A percentile compares a stretch with the other conserved stretches of the same genome.
These are phyloP conservation scores for Backusella sp. DNA, from an alignment of 192 early-diverging fungal species.

Conservation along the genomic window DNA sequence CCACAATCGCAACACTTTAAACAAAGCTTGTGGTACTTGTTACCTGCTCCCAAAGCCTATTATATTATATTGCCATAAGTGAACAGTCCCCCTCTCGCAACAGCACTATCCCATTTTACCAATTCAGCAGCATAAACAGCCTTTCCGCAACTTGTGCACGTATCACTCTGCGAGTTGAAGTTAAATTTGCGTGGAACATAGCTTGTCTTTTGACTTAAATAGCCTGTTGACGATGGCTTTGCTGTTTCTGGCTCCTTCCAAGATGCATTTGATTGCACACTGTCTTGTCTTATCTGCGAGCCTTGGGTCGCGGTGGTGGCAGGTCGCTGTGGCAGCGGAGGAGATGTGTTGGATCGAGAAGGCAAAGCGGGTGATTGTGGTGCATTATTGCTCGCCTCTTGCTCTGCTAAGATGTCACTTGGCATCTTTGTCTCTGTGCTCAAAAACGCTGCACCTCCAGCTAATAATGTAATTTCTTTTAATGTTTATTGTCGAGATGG, in stretches of 20 bases:
- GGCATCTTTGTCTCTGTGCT: slow-evolving; percentile 29
- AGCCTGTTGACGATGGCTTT: not conserved
- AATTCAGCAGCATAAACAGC: slow-evolving; percentile 60
- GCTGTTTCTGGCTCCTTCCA: not conserved
- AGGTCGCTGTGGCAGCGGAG: not conserved
- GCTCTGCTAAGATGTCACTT: slow-evolving; percentile 17
- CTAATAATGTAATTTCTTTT: slow-evolving; percentile 5
- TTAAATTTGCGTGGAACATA: slow-evolving; percentile 38
- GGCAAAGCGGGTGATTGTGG: not conserved
- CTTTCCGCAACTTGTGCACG: slow-evolving; percentile 55
- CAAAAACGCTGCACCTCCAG: slow-evolving; percentile 33
- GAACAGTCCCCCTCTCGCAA: no score
- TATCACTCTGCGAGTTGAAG: slow-evolving; percentile 37
- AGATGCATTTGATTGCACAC: not conserved
- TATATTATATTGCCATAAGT: no score
- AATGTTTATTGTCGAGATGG: not conserved
- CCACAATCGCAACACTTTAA: slow-evolving; percentile 50
- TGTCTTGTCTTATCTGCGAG: not conserved
- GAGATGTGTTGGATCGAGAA: not conserved
- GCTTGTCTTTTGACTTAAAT: slow-evolving; percentile 15
- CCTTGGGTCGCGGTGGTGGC: not conserved
- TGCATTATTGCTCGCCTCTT: not conserved
- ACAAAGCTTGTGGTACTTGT: slow-evolving; percentile 61
- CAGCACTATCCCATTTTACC: slow-evolving; percentile 13
- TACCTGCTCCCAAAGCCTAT: slow-evolving; percentile 47